phyloP scores from a whole-genome alignment of 1,284 basidiomycete species.

The Trichosporon sp. region DNA sequence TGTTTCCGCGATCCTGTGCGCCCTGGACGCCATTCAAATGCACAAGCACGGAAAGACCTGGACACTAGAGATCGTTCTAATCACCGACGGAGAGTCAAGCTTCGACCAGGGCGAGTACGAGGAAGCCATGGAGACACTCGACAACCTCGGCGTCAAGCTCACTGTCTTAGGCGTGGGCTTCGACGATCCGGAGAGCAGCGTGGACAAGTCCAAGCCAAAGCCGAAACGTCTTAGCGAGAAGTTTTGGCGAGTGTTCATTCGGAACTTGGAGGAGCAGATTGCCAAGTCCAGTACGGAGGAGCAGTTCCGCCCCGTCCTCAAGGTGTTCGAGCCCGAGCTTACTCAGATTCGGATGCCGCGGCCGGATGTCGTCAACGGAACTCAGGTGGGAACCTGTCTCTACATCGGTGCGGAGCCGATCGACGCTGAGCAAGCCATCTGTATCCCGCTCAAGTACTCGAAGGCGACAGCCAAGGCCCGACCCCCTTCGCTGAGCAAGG shows the following conservation, averaged over 20 bases:
- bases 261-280: constrained; percentile 53
- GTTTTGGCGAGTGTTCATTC: constrained; percentile 59
- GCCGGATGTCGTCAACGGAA: constrained; percentile 64
- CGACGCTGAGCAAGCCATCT: constrained; percentile 64
- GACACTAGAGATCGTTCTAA: constrained; percentile 70
- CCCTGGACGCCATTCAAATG: constrained; percentile 60
- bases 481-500: constrained; percentile 78
- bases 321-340: constrained; percentile 67
- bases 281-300: constrained; percentile 45
- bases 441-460: constrained; percentile 68
- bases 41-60: constrained; percentile 65
- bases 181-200: constrained; percentile 23
- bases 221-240: constrained; percentile 64
- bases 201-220: constrained; percentile 38
- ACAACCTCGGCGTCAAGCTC: constrained; percentile 63
- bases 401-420: constrained; percentile 69
- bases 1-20: constrained; percentile 80
- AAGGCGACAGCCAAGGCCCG: constrained; percentile 74
- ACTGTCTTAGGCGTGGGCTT: constrained; percentile 51
- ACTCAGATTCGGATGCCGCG: constrained; percentile 65
- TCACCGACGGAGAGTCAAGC: constrained; percentile 65
- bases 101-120: constrained; percentile 58
- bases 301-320: constrained; percentile 56
- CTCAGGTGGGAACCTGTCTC: constrained; percentile 60
- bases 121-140: constrained; percentile 61